Percentiles rank a stretch among this genome's conserved stretches.
Conservation (phyloP, 1,284 basidiomycete species). For the Ceraceosorus bombacis region DNA sequence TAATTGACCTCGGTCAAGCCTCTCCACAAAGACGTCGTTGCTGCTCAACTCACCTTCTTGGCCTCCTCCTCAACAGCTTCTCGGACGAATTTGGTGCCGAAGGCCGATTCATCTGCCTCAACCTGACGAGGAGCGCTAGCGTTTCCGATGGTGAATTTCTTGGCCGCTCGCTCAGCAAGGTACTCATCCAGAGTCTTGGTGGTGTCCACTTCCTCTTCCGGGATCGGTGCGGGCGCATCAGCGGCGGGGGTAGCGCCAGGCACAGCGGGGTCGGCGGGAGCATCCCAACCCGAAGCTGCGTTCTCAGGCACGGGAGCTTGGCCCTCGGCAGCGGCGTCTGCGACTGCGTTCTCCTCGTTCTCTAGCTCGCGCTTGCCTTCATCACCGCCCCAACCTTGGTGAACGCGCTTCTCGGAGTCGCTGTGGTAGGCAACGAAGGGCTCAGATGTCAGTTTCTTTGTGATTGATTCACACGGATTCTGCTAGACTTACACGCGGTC, state of each 20-base stretch:
- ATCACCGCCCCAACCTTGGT: conserved; percentile 84
- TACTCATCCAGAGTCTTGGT: conserved; percentile 75
- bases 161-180: conserved; percentile 61
- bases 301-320: conserved; percentile 23
- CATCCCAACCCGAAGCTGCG: conserved; percentile 29
- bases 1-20: no score
- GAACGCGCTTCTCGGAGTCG: conserved; percentile 83
- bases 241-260: conserved; percentile 44
- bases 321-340: conserved; percentile 40
- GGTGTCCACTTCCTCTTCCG: conserved; percentile 84
- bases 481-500: conserved; percentile 53
- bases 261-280: conserved; percentile 37
- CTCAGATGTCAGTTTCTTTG: not conserved
- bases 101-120: conserved; percentile 31
- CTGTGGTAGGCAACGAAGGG: conserved; percentile 49
- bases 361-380: conserved; percentile 70
- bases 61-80: conserved; percentile 13
- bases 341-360: conserved; percentile 61
- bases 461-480: not conserved
- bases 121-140: conserved; percentile 27
- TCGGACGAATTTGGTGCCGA: conserved; percentile 34
- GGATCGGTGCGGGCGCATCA: conserved; percentile 44
- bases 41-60: conserved; percentile 4
- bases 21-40: no score
- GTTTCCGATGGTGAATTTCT: conserved; percentile 37